Base-by-base conservation (phyloP, 2,329 filamentous ascomycete species). In the Ilyonectria destructans region DNA sequence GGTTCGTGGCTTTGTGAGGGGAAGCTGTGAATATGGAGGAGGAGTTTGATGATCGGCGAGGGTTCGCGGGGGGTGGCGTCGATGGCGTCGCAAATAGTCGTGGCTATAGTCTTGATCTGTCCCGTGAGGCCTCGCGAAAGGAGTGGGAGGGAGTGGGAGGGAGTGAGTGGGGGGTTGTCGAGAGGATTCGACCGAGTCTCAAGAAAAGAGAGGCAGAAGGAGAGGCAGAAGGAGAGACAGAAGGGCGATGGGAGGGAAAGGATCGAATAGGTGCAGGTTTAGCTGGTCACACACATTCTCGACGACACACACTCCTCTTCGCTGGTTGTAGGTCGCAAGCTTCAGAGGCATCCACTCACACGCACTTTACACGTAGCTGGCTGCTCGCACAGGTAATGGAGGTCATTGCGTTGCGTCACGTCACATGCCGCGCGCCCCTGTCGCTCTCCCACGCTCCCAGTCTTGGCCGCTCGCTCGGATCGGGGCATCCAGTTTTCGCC, bases 361-460 rank as follows among this genome's bases (percentile, higher is more conserved):
- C 57, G 45, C 57, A 17, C 15, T n/a, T 8, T 43, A 43, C 40
- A 43, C 40, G 45, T 48, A 21, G 10, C 45, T 48, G 19, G 45
- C 45, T 21, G n/a, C 45, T 48, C 26, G n/a, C 45, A 8, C n/a
- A n/a, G n/a, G n/a, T 48, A 19, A 23, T 12, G 23, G n/a, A n/a
- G 40, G 40, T n/a, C 40, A n/a, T n/a, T 43, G 40, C 57, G 69
- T 62, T 73, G 70, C 70, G 70, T 72, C 70, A 71, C 70, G 68
- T 68, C 68, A 29, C 23, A 26, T 43, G 23, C 40, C 17, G 40
- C 40, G 17, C 15, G 40, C 40, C 40, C 40, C 37, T 40, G 37
- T 40, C 17, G 6, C 17, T 40, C 17, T 40, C 17, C 17, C 17
- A 40, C 21, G 2, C 21, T 23, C 21, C 23, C 23, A 15, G 17